Base-by-base conservation (phyloP, 169 alveolate species). In the Babesia divergens region DNA sequence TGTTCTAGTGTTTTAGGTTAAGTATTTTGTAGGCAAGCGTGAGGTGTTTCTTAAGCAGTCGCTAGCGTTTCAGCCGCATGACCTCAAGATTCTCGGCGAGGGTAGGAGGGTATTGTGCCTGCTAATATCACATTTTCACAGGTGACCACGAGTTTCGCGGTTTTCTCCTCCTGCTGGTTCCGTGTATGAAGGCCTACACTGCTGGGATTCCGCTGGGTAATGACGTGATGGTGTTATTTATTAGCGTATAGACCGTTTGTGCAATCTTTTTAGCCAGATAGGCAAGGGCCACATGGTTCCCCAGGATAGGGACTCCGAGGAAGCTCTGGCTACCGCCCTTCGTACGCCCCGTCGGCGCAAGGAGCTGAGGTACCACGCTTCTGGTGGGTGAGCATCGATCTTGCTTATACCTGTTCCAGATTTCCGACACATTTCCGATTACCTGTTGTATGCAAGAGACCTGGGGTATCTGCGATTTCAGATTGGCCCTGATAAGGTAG, bases 101-200 rank as follows among this genome's bases (percentile, higher is more conserved):
- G 88, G 88, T 80, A 65, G 5, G 8, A 20, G 3, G 20, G 60
- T 13, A 8, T 9, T 31, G 3, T 14, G 24, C 24, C 40, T 43
- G 24, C 24, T 40, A 20, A 8, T 20, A 40, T 11, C 8, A 0
- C 32, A 3, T 5, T 1, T 0, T 3, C 35, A 22, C 51, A 80
- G 88, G 80, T 16, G 83, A 68, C 53, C 88, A 80, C 28, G 88
- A 80, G 49, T 50, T 80, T 6, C 66, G 88, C n/a, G 88, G 88
- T 11, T 80, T 80, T 31, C 40, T 80, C 11, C 43, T 80, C 5
- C 20, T 80, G 22, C 28, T 80, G 46, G 20, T 70, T 0, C 88
- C 88, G 6, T 71, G 83, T 40, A 60, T 80, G 35, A 80, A 70
- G 51, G 79, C 88, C 26, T 59, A 67, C 44, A 32, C 81, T 4